phyloP scores from a whole-genome alignment of 176 grass and related monocot genomes.

The Panicum miliaceum region DNA sequence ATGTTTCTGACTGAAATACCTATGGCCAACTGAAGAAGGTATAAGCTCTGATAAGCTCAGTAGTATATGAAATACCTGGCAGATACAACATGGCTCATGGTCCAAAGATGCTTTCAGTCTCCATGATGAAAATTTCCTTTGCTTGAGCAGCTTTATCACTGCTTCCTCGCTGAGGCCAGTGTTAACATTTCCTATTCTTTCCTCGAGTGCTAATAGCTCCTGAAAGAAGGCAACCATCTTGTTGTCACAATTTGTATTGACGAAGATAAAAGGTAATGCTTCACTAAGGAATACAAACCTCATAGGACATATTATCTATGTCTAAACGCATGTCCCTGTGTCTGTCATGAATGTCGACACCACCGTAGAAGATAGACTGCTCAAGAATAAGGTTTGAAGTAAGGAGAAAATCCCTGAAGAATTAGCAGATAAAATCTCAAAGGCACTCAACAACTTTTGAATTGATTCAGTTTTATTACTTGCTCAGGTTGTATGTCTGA shows the following conservation, averaged over 20 bases:
- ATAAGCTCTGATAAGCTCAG: background rate
- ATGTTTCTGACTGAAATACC: background rate
- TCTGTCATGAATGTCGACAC: conserved; percentile 64
- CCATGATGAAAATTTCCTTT: conserved; percentile 61
- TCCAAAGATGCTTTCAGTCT: conserved; percentile 49
- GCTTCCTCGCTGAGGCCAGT: conserved; percentile 63
- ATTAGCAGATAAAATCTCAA: conserved; percentile 12
- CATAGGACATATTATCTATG: conserved; percentile 87
- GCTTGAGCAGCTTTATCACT: conserved; percentile 57
- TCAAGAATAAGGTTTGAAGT: conserved; percentile 29
- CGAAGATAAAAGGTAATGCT: conserved; percentile 20
- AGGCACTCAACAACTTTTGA: background rate
- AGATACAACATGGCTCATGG: conserved; percentile 77
- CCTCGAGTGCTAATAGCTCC: conserved; percentile 73
- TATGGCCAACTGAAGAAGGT: background rate
- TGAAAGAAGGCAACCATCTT: conserved; percentile 41
- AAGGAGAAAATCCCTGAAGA: conserved; percentile 32
- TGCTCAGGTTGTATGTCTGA: background rate
- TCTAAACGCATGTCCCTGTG: conserved; percentile 78
- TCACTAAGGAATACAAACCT: conserved; percentile 47
- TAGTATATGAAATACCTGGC: conserved; percentile 63
- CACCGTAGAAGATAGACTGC: conserved; percentile 66
- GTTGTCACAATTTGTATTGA: conserved; percentile 12
- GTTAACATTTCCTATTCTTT: conserved; percentile 80
- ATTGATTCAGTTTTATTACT: conserved; percentile 4